A percentile compares a stretch with the other conserved stretches of the same genome.
These are phyloP conservation scores for Naganishia vaughanmartiniae DNA, from an alignment of 768 basidiomycete genomes.

Conservation along the genomic window DNA sequence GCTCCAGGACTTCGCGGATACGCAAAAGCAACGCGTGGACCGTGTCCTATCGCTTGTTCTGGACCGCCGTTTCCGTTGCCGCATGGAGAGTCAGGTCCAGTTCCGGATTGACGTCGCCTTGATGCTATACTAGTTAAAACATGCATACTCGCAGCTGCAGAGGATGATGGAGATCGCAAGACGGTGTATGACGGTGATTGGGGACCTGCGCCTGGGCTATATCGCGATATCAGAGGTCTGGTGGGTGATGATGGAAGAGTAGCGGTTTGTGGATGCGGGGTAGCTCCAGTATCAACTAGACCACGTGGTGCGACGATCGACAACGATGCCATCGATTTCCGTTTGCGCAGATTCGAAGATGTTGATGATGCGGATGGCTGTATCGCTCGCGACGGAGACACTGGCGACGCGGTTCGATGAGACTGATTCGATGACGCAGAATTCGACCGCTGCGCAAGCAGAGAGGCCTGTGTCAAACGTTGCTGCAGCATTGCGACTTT, in stretches of 20 bases:
- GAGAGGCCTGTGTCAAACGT: constrained; percentile 5
- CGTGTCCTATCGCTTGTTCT: background rate
- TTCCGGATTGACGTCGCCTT: background rate
- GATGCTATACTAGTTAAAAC: constrained; percentile 15
- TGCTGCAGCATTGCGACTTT: constrained; percentile 24
- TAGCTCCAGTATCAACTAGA: background rate
- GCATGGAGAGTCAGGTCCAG: background rate
- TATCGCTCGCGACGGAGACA: background rate
- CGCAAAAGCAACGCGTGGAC: constrained; percentile 8
- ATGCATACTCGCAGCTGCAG: constrained; percentile 14
- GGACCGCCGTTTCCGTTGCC: background rate
- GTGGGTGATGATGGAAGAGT: background rate
- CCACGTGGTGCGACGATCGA: constrained; percentile 10
- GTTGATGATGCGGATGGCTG: background rate
- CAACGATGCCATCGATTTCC: constrained; percentile 19
- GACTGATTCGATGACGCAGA: background rate
- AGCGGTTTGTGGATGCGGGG: background rate
- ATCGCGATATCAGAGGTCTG: background rate
- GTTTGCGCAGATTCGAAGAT: constrained; percentile 11
- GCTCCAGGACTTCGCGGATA: constrained; percentile 15
- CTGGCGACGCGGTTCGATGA: background rate
- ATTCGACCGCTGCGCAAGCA: constrained; percentile 1
- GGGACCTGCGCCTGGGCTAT: constrained; percentile 1
- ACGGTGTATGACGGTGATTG: background rate
- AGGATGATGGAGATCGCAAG: background rate